Base-by-base conservation (phyloP, 1,139 yeast genomes). In the Candida sp. region DNA sequence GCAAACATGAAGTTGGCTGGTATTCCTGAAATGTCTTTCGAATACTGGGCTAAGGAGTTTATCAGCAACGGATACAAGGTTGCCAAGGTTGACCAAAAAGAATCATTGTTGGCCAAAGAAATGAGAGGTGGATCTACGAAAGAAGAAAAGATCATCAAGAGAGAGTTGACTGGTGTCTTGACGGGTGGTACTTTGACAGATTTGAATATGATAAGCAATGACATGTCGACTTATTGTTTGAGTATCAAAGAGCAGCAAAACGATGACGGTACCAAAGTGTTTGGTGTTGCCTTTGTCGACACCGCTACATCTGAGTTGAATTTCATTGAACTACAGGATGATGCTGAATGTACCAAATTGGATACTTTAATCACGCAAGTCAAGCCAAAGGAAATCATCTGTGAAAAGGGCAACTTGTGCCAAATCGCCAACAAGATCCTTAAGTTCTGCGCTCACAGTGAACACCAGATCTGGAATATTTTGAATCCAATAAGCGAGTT, bases 1-100 rank as follows among this genome's bases (percentile, higher is more conserved):
- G 99, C 99, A 32, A 94, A 94, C 66, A 94, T 96, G 98, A 88
- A 93, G 62, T 75, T 94, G 54, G 98, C 98, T 1, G 99, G 99
- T 54, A 89, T 94, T 47, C 99, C 99, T 0, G 99, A 94, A 68
- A 93, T 93, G 97, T 90, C 97, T 0, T 94, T 94, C 69, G 97
- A 93, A 59, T 88, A 90, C 66, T 96, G 99, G 99, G 98, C 99
- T 5, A 85, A 94, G 47, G 91, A 93, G 51, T 94, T 96, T 65
- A 89, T 94, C 51, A 88, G 92, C 52, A 87, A 87, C 64, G 99
- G 99, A 11, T 91, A 87, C 66, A 94, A 94, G 67, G 98, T 94
- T 25, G 99, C 98, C 11, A 87, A 87, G 62, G 99, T 94, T 9
- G 98, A 94, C 64, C 99, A 94, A 69, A 85, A 85, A 56, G 99